Evolutionary conservation across 2,329 filamentous ascomycete species (phyloP).

Genomic region (Ceratocystis cacaofunesta): DNA sequence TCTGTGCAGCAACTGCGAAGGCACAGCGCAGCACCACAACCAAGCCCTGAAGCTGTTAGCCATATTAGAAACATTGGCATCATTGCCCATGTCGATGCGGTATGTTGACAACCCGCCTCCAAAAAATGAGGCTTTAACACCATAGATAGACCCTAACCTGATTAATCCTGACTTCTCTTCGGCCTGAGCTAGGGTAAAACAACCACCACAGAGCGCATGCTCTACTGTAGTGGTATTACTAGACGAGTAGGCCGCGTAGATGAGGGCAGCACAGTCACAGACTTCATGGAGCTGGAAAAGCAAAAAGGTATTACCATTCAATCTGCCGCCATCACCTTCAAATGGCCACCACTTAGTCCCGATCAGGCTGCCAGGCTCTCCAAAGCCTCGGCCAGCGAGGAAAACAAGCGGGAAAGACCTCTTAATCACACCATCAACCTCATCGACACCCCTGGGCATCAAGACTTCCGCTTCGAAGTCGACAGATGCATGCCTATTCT

Average conservation of each 20-base stretch:
- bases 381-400: not conserved
- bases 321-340: conserved; percentile 87
- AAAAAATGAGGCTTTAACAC: not conserved
- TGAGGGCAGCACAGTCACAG: conserved; percentile 89
- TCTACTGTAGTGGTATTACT: conserved; percentile 87
- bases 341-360: conserved; percentile 52
- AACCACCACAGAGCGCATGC: conserved; percentile 96
- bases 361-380: conserved; percentile 21
- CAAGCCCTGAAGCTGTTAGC: not conserved
- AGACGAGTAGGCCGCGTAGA: conserved; percentile 80
- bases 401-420: not conserved
- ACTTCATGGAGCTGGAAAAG: conserved; percentile 78
- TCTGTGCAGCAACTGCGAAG: conserved; percentile 9
- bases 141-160: not conserved
- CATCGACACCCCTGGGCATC: conserved; percentile 92
- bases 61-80: conserved; percentile 80
- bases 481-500: conserved; percentile 76
- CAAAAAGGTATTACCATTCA: conserved; percentile 66
- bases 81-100: conserved; percentile 94
- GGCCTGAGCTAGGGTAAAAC: conserved; percentile 58
- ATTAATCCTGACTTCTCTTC: not conserved
- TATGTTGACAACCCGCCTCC: conserved; percentile 24
- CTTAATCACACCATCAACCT: conserved; percentile 52
- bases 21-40: conserved; percentile 1
- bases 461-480: conserved; percentile 95